Evolutionary conservation across 2,329 filamentous ascomycete species (phyloP), one percentile per base, ranked within the genome.

Genomic region (Fusarium pininemorale): DNA sequence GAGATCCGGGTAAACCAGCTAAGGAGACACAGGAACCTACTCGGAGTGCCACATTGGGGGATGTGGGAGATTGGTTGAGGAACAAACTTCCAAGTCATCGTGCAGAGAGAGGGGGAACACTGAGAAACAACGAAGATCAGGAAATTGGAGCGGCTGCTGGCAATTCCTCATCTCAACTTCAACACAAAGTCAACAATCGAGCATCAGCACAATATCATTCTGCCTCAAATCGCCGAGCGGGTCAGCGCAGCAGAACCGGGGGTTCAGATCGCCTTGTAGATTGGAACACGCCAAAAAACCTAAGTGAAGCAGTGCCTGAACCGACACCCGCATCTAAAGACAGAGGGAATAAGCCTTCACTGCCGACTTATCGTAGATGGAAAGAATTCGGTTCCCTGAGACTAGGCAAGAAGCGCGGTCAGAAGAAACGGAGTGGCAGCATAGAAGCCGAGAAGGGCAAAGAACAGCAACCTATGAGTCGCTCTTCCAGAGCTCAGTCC

Each of bases 81-180:
- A 85, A 79, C 59, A 81, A 89, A 6, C 79, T 88, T 15, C 87
- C 88, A 1, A 87, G 84, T 69, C 83, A 85, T 64, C 85, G 84
- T 12, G 82, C 85, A 3, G 88, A 90, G 70, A 83, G 84, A 37
- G 87, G 88, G 26, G 84, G 87, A 15, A 89, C 87, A 3, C 63
- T 80, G 47, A 85, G 86, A 44, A 63, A 72, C 30, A 75, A 75
- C 10, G 78, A 80, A 3, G 80, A 77, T 56, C 81, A 77, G 80
- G 78, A 80, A 38, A 59, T 67, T 24, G 42, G 72, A 60, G 75
- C 77, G 16, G 42, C 58, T 28, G 59, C 70, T 14, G 42, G 22
- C 13, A 53, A 28, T 9, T 6, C 20, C 20, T 47, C 45, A 16
- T 37, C 35, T n/a, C 47, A 37, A 38, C 20, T 22, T 30, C 37